Conservation (phyloP, 2,329 filamentous ascomycete genomes). For the Fusarium pininemorale region DNA sequence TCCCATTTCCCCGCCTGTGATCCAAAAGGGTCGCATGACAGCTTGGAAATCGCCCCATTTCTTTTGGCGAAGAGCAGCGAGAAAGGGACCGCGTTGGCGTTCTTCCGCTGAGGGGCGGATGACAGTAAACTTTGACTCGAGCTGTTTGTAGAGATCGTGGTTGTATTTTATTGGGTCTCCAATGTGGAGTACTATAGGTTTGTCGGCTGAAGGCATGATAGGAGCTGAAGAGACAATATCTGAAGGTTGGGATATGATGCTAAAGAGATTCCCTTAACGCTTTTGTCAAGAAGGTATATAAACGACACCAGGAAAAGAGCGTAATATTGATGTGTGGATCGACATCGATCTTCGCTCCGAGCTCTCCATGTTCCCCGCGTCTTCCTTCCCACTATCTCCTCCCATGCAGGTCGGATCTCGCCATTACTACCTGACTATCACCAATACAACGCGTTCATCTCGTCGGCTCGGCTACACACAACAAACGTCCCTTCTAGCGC, state of each 20-base stretch:
- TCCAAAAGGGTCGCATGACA: slow-evolving; percentile 69
- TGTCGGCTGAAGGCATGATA: background rate
- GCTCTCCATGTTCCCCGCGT: background rate
- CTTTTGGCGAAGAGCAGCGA: slow-evolving; percentile 48
- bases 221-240: background rate
- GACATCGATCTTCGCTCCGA: background rate
- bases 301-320: background rate
- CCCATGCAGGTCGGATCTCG: background rate
- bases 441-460: background rate
- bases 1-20: slow-evolving; percentile 72
- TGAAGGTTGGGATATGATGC: background rate
- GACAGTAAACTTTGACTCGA: slow-evolving; percentile 45
- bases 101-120: slow-evolving; percentile 50
- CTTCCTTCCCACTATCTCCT: background rate
- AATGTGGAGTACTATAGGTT: slow-evolving; percentile 46
- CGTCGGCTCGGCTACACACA: background rate
- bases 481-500: background rate
- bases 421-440: background rate
- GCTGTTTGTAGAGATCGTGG: slow-evolving; percentile 42
- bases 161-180: slow-evolving; percentile 47
- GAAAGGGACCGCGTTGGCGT: slow-evolving; percentile 49
- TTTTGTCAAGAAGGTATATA: background rate
- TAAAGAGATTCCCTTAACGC: accelerated
- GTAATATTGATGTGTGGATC: accelerated
- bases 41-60: slow-evolving; percentile 55